Conservation (phyloP, 208 protist genomes). For the Wallacemonas rigidus region DNA sequence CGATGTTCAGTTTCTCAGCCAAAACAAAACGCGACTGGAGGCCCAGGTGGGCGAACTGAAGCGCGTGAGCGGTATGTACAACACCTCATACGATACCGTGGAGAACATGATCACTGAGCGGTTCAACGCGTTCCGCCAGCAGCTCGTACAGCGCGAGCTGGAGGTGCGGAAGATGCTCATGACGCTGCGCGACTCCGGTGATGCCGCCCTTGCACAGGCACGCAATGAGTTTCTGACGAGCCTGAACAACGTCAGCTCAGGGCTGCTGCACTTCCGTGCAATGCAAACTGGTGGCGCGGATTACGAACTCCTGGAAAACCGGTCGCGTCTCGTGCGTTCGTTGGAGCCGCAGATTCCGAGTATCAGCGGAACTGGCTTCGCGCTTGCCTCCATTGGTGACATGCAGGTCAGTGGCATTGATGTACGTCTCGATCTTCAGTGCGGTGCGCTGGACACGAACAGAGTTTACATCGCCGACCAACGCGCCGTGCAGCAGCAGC, state of each 20-base stretch:
- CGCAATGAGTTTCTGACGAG: constrained; percentile 50
- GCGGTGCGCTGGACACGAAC: constrained; percentile 4
- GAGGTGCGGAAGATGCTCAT: constrained; percentile 58
- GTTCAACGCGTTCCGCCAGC: constrained; percentile 68
- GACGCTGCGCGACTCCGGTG: constrained; percentile 60
- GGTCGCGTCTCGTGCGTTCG: constrained; percentile 34
- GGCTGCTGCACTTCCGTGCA: constrained; percentile 42
- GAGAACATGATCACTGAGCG: constrained; percentile 72
- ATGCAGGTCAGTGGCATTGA: constrained; percentile 48
- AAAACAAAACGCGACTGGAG: constrained; percentile 54
- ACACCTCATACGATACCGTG: constrained; percentile 66
- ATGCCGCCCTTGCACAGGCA: constrained; percentile 46
- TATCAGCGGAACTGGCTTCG: constrained; percentile 65
- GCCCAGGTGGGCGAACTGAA: constrained; percentile 69
- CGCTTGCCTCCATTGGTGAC: constrained; percentile 50
- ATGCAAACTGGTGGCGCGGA: constrained; percentile 65
- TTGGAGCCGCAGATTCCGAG: constrained; percentile 40
- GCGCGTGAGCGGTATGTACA: constrained; percentile 56
- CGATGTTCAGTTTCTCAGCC: constrained; percentile 46
- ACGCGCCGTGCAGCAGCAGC: constrained; percentile 19
- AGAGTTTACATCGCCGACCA: constrained; percentile 10
- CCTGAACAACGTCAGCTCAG: constrained; percentile 61
- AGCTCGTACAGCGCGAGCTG: constrained; percentile 70
- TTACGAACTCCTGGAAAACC: constrained; percentile 64
- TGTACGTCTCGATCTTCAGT: constrained; percentile 57